These are phyloP conservation scores for Schwanniomyces vanrijiae DNA, from an alignment of 805 yeast species.

Conservation along the genomic window DNA sequence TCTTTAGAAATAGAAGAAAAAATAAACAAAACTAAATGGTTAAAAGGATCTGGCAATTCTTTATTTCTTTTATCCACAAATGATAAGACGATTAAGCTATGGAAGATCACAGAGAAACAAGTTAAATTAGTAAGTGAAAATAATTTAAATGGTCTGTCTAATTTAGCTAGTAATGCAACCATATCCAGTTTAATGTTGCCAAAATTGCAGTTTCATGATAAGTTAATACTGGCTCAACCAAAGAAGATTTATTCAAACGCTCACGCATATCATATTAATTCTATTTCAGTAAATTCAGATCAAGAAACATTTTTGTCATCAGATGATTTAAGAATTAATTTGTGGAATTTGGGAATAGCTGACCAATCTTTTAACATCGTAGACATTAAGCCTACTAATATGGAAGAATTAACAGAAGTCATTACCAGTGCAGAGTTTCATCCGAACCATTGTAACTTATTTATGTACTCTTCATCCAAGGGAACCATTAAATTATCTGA, in stretches of 20 bases:
- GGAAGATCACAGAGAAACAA: slow-evolving; percentile 93
- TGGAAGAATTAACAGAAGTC: slow-evolving; percentile 98
- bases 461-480: slow-evolving; percentile 93
- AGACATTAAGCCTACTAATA: slow-evolving; percentile 95
- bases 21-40: slow-evolving; percentile 97
- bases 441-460: slow-evolving; percentile 86
- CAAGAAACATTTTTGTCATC: slow-evolving; percentile 92
- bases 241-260: slow-evolving; percentile 90
- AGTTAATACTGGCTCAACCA: slow-evolving; percentile 93
- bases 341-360: slow-evolving; percentile 93
- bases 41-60: slow-evolving; percentile 83
- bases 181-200: slow-evolving; percentile 69
- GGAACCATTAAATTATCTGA: slow-evolving; percentile 95
- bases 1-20: slow-evolving; percentile 97
- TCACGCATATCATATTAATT: slow-evolving; percentile 96
- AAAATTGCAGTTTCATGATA: slow-evolving; percentile 88
- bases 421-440: slow-evolving; percentile 97
- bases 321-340: slow-evolving; percentile 91
- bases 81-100: slow-evolving; percentile 96
- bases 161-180: slow-evolving; percentile 18
- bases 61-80: slow-evolving; percentile 88
- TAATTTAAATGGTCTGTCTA: slow-evolving; percentile 52
- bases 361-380: slow-evolving; percentile 96
- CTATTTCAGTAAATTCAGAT: slow-evolving; percentile 91
- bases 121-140: slow-evolving; percentile 91